Conservation (phyloP, 768 basidiomycete species). For the Trametes sanguinea region DNA sequence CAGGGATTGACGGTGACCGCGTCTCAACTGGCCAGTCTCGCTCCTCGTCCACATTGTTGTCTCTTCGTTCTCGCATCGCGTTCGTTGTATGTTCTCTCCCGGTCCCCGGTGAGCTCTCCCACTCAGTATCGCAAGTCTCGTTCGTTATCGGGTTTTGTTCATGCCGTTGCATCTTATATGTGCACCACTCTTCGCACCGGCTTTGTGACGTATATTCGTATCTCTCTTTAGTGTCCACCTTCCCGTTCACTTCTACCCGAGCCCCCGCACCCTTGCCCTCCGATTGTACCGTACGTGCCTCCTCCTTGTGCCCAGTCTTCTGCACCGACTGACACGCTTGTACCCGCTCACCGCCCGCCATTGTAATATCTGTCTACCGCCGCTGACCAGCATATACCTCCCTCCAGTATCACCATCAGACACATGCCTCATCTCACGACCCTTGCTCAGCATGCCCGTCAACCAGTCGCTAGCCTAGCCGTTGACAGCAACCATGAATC, state of each 20-base stretch:
- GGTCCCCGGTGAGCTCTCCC: neutral
- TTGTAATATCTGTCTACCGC: slow-evolving; percentile 4
- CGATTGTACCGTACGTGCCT: neutral
- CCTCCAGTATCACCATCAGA: neutral
- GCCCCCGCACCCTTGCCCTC: neutral
- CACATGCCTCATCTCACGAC: neutral
- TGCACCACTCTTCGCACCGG: neutral
- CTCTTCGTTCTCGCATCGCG: neutral
- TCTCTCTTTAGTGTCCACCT: neutral
- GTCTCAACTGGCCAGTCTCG: neutral
- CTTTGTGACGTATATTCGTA: slow-evolving; percentile 11
- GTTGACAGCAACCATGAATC: too few relatives aligned
- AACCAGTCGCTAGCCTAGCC: neutral
- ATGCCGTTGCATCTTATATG: neutral
- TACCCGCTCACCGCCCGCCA: neutral
- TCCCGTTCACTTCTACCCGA: neutral
- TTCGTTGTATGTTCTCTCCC: neutral
- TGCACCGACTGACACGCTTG: too few relatives aligned
- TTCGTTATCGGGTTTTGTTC: neutral
- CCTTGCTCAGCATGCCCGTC: neutral
- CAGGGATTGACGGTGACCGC: slow-evolving; percentile 14
- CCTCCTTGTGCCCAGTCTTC: neutral
- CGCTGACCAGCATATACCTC: neutral
- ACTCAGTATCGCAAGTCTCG: neutral
- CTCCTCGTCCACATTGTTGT: neutral